phyloP scores from a whole-genome alignment of 331 rosid species.

The Prunus yedoensis region DNA sequence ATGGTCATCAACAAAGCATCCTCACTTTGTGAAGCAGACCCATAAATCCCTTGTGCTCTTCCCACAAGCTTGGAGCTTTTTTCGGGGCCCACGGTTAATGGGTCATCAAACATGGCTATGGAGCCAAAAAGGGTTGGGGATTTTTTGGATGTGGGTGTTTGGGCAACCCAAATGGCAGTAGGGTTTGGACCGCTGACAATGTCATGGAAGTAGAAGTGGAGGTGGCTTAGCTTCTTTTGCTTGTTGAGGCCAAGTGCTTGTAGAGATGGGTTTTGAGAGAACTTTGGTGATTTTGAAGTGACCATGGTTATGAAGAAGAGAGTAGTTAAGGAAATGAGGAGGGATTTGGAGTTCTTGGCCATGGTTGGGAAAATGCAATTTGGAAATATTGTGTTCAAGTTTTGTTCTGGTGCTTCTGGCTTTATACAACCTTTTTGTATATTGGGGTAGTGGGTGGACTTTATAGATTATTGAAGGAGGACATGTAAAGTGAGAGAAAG shows the following conservation, averaged over 20 bases:
- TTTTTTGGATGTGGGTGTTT: constrained; percentile 16
- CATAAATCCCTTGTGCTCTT: constrained; percentile 61
- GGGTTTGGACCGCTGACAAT: constrained; percentile 46
- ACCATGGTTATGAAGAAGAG: neutral
- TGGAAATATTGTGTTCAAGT: neutral
- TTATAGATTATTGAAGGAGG: neutral
- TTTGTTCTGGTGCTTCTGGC: neutral
- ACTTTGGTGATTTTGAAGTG: neutral
- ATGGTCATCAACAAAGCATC: constrained; percentile 43
- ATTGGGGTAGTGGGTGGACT: neutral
- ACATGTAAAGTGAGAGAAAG: neutral
- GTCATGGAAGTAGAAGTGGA: constrained; percentile 72
- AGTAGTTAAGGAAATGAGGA: neutral
- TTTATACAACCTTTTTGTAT: neutral
- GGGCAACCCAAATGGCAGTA: constrained; percentile 34
- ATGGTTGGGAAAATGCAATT: neutral
- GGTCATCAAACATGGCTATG: constrained; percentile 47
- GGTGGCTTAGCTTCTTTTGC: constrained; percentile 50
- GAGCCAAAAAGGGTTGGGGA: constrained; percentile 42
- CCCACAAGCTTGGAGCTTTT: constrained; percentile 48
- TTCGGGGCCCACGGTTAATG: constrained; percentile 46
- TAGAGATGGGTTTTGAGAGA: neutral
- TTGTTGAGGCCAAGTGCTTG: constrained; percentile 20
- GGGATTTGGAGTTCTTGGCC: constrained; percentile 1
- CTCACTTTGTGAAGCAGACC: constrained; percentile 43